Evolutionary conservation across 371 early-diverging fungal genomes (phyloP), one percentile per base, ranked within the genome.

Genomic region (Haplosporangium sp.): DNA sequence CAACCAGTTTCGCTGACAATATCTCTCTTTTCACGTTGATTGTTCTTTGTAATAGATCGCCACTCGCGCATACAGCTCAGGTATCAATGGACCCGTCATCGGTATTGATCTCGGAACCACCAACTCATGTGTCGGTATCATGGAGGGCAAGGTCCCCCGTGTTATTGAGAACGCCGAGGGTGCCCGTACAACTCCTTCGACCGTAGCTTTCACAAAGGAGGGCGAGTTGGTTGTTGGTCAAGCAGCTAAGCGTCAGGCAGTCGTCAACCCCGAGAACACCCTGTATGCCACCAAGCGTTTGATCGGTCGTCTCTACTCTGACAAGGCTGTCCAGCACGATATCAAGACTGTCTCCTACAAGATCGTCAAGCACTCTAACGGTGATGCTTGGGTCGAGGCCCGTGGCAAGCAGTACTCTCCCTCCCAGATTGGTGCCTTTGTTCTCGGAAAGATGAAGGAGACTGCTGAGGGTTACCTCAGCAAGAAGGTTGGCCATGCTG

Each of bases 41-140:
- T 40, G 12, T 14, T 59, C 40, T 41, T 16, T 9, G 16, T 20
- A n/a, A 21, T 62, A 77, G 79, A 10, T 72, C 41, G 69, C 65
- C 60, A 45, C 65, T 45, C 76, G 76, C 54, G 18, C 79, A 9
- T 79, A 84, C 69, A 93, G 91, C 84, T 85, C 86, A 81, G 93
- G 91, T 83, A 92, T 95, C 54, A 91, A 92, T 59, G 98, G 98
- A 51, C 89, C 90, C 63, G 96, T 97, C 57, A 96, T 99, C 74
- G 99, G 99, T 84, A 98, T 99, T 74, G 99, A 99, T 89, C 89
- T 99, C 73, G 99, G 99, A 70, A 99, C 99, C 56, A 99, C 99
- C 74, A 99, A 99, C 92, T 98, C 99, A 14, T 99, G 99, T 82
- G 98, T 98, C 38, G 92, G 98, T 56, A 92, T 99, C 50, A 96